Evolutionary conservation across 1,284 basidiomycete genomes (phyloP), one percentile per base, ranked within the genome.

Genomic region (Pseudomicrostroma phylloplanum): DNA sequence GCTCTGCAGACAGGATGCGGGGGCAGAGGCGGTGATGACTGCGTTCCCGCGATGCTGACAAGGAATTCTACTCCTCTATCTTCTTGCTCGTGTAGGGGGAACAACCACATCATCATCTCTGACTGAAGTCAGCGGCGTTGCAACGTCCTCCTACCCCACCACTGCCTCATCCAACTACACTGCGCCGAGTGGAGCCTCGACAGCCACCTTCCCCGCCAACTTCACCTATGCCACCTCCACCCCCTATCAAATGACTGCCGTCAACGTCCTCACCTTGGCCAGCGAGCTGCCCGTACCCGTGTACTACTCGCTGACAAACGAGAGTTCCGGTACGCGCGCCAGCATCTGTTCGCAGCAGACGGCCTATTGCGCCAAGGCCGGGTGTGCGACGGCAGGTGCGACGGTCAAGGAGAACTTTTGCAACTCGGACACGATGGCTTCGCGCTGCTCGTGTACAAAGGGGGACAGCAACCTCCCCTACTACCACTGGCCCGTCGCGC

Each of bases 401-500:
- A 59, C 26, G 25, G 55, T 62, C 54, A 59, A 59, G n/a, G 42
- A 64, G 64, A 78, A 78, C 69, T 76, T 78, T 46, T 78, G 76
- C 68, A 68, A 78, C 54, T 26, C 42, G 15, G 51, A 65, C 9
- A 65, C 60, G n/a, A 49, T 65, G 36, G 64, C 48, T 43, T 23
- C 60, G 15, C 69, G 65, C 17, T 78, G 76, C 57, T 67, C 62
- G 8, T 77, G 76, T 62, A 59, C 42, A 55, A 70, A 69, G 53
- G 73, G 74, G 26, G 57, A 54, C 0, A 66, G 70, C 25, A 62
- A 69, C 39, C 64, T 78, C 49, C 36, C 67, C 53, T 74, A 78
- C 66, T 75, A 72, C 63, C 67, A 75, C 58, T 78, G 76, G 76
- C 76, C 76, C 11, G 69, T 76, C 13, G 71, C 73, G 66, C 56